These are phyloP conservation scores for Phaeophleospora eucalypticola DNA, from an alignment of 2,329 filamentous ascomycete genomes.

Conservation along the genomic window DNA sequence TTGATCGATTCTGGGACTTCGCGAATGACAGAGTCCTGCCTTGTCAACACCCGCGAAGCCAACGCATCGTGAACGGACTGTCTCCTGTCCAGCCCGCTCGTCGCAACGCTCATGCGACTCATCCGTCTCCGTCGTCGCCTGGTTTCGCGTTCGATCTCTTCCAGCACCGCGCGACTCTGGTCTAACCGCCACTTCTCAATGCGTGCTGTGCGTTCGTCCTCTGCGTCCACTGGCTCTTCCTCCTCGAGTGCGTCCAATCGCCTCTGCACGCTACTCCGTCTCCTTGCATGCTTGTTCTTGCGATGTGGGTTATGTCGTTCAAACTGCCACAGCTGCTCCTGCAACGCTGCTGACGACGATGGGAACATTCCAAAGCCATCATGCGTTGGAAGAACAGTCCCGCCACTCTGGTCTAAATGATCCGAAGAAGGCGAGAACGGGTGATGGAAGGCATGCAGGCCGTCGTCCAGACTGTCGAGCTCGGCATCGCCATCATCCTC, in stretches of 20 bases:
- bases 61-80: conserved; percentile 16
- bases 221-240: conserved; percentile 51
- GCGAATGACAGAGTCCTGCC: conserved; percentile 24
- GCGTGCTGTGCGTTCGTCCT: conserved; percentile 68
- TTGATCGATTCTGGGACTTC: conserved; percentile 18
- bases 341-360: conserved; percentile 50
- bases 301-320: conserved; percentile 76
- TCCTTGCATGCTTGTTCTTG: conserved; percentile 49
- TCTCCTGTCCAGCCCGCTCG: conserved; percentile 8
- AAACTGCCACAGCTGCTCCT: conserved; percentile 85
- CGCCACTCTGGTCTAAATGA: conserved; percentile 52
- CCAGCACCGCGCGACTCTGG: conserved; percentile 77
- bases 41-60: conserved; percentile 13
- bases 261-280: conserved; percentile 55
- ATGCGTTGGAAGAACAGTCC: conserved; percentile 79
- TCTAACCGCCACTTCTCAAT: conserved; percentile 92
- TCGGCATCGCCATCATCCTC: conserved; percentile 59
- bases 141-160: conserved; percentile 87
- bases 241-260: conserved; percentile 54
- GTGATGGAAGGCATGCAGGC: conserved; percentile 80
- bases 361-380: conserved; percentile 87
- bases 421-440: conserved; percentile 44
- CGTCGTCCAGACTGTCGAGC: conserved; percentile 88
- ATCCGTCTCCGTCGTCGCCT: conserved; percentile 57
- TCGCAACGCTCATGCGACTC: conserved; percentile 50